phyloP scores from a whole-genome alignment of 345 rosid species.

The Psidium friedrichsthalianum region DNA sequence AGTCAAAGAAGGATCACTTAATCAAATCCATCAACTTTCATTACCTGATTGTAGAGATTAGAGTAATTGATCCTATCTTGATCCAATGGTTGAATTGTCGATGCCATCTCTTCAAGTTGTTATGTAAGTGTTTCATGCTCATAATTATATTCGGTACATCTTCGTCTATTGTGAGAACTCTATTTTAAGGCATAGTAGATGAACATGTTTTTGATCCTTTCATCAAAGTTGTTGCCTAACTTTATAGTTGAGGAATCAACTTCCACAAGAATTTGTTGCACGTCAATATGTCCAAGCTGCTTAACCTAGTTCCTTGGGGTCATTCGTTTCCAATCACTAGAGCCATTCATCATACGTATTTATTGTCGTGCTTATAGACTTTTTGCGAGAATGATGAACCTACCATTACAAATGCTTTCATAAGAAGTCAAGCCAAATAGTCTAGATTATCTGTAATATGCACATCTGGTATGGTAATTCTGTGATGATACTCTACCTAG shows the following conservation, averaged over 20 bases:
- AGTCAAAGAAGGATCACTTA: neutral
- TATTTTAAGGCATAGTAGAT: no score
- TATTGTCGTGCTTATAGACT: neutral
- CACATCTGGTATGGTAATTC: neutral
- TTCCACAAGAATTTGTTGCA: no score
- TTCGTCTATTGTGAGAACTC: no score
- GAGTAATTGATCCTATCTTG: neutral
- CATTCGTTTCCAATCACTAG: neutral
- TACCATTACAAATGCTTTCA: neutral
- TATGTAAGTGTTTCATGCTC: neutral
- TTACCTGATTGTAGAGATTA: neutral
- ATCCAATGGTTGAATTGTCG: accelerated
- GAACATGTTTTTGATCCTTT: no score
- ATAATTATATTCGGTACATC: no score
- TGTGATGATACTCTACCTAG: no score
- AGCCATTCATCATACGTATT: neutral
- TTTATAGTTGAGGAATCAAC: no score
- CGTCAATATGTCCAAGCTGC: neutral
- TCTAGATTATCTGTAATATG: neutral
- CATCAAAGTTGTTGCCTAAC: no score
- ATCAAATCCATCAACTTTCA: neutral
- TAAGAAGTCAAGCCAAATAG: neutral
- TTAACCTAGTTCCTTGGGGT: neutral
- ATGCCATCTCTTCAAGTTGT: neutral
- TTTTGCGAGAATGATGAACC: neutral